Percentiles rank a stretch among this genome's conserved stretches.
These are phyloP conservation scores for Saccharomycopsis sp. DNA, from an alignment of 805 yeast species.

Conservation along the genomic window DNA sequence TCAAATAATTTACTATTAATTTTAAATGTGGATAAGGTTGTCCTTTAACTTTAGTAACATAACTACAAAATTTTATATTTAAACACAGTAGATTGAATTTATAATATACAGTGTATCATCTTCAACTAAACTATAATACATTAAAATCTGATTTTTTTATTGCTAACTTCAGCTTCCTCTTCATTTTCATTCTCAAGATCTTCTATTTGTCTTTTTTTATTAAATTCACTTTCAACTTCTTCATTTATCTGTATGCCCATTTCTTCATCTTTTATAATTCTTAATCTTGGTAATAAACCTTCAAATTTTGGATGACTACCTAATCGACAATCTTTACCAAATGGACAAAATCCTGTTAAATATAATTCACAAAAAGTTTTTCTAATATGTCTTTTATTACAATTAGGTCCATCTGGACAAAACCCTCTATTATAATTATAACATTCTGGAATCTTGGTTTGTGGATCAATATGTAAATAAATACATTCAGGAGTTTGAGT, in stretches of 20 bases:
- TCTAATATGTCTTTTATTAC: slow-evolving; percentile 72
- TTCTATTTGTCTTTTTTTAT: too few relatives aligned
- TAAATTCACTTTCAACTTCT: not conserved
- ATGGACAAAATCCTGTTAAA: slow-evolving; percentile 87
- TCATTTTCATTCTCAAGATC: not conserved
- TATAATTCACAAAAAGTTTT: slow-evolving; percentile 68
- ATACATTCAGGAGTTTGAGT: slow-evolving; percentile 92
- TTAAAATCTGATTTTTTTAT: not conserved
- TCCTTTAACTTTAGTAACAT: too few relatives aligned
- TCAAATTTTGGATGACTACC: slow-evolving; percentile 77
- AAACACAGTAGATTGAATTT: not conserved
- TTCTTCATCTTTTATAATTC: slow-evolving; percentile 25
- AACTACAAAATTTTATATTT: too few relatives aligned
- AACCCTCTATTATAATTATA: slow-evolving; percentile 76
- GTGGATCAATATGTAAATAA: slow-evolving; percentile 85
- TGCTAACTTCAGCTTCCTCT: not conserved
- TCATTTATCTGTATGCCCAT: not conserved
- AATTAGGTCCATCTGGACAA: slow-evolving; percentile 84
- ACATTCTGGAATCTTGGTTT: slow-evolving; percentile 80
- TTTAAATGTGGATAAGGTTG: not conserved
- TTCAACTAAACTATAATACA: not conserved
- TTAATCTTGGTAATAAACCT: slow-evolving; percentile 30
- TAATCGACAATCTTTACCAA: slow-evolving; percentile 67
- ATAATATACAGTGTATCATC: not conserved
- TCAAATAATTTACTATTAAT: too few relatives aligned